These are phyloP conservation scores for Sarocladium kiliense DNA, from an alignment of 2,329 filamentous ascomycete species.

Conservation along the genomic window DNA sequence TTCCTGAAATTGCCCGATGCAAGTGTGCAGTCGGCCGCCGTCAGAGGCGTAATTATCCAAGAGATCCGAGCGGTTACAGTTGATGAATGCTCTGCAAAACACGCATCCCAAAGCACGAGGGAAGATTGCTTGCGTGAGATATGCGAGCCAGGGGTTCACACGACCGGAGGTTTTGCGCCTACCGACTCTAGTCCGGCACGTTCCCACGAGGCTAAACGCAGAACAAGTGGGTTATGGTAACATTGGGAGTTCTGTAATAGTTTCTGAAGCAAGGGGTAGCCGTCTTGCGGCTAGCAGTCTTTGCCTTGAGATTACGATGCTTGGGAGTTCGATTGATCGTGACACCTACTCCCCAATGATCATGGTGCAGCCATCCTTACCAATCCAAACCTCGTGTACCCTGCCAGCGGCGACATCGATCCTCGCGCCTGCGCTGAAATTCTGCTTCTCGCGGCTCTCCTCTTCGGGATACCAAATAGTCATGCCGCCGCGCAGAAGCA, in stretches of 20 bases:
- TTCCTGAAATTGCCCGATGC: background rate
- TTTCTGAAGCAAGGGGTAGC: too few relatives aligned
- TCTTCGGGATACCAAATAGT: constrained; percentile 64
- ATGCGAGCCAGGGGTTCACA: background rate
- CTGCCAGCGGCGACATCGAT: constrained; percentile 61
- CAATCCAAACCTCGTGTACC: constrained; percentile 67
- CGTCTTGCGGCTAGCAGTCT: too few relatives aligned
- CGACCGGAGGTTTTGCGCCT: background rate
- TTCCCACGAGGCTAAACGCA: background rate
- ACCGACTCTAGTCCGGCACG: background rate
- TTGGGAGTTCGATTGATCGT: background rate
- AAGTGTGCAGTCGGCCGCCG: too few relatives aligned
- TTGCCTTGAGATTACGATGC: too few relatives aligned
- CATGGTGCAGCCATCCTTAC: constrained; percentile 60
- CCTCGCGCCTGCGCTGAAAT: constrained; percentile 54
- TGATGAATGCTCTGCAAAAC: too few relatives aligned
- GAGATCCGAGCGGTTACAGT: background rate
- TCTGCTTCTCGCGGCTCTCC: constrained; percentile 46
- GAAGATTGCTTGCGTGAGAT: background rate
- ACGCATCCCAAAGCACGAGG: background rate
- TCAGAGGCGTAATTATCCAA: background rate
- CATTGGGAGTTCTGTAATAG: too few relatives aligned
- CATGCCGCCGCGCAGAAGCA: constrained; percentile 60
- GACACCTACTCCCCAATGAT: constrained; percentile 51
- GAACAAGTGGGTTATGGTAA: too few relatives aligned